These are phyloP conservation scores for Trichomonas vaginalis DNA, from an alignment of 208 protist species.

Conservation along the genomic window DNA sequence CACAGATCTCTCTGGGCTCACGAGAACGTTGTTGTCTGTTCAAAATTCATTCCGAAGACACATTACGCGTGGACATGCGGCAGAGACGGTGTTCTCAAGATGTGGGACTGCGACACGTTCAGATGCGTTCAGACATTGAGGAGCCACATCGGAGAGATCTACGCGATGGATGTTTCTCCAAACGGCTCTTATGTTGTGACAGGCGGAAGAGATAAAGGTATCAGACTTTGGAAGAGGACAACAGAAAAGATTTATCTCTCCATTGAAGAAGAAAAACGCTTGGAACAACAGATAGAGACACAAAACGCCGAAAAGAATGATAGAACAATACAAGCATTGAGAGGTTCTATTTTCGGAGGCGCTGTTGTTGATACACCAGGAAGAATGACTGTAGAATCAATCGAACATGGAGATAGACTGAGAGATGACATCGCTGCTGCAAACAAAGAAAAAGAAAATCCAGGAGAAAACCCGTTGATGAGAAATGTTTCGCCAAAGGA, in stretches of 20 bases:
- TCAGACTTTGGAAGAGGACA: constrained; percentile 54
- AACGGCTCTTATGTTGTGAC: constrained; percentile 34
- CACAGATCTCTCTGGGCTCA: constrained; percentile 89
- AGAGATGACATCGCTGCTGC: background rate
- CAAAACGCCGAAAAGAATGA: background rate
- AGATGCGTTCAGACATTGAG: constrained; percentile 44
- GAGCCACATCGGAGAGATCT: constrained; percentile 52
- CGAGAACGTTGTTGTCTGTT: constrained; percentile 73
- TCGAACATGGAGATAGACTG: background rate
- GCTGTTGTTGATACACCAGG: background rate
- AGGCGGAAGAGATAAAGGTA: constrained; percentile 46
- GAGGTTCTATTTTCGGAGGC: background rate
- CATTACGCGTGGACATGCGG: constrained; percentile 84
- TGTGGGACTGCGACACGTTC: constrained; percentile 88
- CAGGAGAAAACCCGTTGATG: background rate
- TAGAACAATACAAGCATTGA: background rate
- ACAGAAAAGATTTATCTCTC: constrained; percentile 38
- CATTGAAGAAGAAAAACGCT: background rate
- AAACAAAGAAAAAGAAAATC: background rate
- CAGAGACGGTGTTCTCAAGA: constrained; percentile 66
- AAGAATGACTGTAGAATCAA: background rate
- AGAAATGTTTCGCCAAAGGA: background rate
- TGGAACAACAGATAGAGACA: background rate
- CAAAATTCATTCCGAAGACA: constrained; percentile 77
- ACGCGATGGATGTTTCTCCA: constrained; percentile 37